Evolutionary conservation across 805 yeast species (phyloP).

Genomic region (Myxozyma mucilagina): DNA sequence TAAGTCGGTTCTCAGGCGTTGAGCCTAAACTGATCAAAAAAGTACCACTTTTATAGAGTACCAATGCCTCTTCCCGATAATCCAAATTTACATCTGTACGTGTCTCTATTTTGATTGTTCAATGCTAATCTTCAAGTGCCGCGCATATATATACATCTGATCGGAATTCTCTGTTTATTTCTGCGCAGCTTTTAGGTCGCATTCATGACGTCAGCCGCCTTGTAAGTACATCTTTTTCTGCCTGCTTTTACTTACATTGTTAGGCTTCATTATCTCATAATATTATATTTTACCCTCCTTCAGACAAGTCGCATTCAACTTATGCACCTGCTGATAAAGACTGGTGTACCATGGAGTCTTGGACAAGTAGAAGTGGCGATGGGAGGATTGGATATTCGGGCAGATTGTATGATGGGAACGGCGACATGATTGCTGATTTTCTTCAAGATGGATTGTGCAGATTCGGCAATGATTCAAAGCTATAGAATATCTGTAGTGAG

Average conservation of each 20-base stretch:
- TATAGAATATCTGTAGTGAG: not conserved
- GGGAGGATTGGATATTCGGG: slow-evolving; percentile 18
- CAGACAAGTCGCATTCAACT: not conserved
- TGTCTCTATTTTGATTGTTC: not conserved
- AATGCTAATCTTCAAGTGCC: not conserved
- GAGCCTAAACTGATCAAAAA: not conserved
- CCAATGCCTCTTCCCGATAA: slow-evolving; percentile 2
- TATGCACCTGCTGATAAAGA: slow-evolving; percentile 3
- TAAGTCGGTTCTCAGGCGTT: not conserved
- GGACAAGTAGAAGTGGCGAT: slow-evolving; percentile 17
- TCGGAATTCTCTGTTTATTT: slow-evolving; percentile 11
- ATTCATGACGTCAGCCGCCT: slow-evolving; percentile 1
- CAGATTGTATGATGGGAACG: slow-evolving; percentile 6
- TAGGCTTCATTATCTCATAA: slow-evolving; percentile 17
- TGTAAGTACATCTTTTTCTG: not conserved
- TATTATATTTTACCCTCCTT: slow-evolving; percentile 20
- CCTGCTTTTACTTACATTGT: not conserved
- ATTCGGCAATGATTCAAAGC: not conserved
- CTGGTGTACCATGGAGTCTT: slow-evolving; percentile 12
- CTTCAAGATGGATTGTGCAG: slow-evolving; percentile 19
- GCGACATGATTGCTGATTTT: slow-evolving; percentile 22
- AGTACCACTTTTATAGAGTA: slow-evolving; percentile 14
- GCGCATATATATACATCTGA: slow-evolving; percentile 22
- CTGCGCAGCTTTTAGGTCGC: slow-evolving; percentile 9
- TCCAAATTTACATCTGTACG: slow-evolving; percentile 20